phyloP scores from a whole-genome alignment of 2,329 filamentous ascomycete species.

The Pseudopyricularia javanii region DNA sequence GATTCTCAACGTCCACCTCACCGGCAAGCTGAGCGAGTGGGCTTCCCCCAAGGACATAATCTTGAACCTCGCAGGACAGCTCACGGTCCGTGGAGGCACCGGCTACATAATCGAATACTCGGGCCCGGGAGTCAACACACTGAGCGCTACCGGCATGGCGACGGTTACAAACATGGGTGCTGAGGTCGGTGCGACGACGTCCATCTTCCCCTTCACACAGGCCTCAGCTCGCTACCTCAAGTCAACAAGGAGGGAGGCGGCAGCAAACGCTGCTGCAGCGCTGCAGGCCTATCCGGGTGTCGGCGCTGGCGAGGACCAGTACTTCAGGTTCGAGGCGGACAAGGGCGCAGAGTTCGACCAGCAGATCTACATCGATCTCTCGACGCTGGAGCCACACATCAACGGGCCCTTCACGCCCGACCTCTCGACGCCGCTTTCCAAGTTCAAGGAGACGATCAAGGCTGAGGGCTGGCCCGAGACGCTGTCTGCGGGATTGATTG shows the following conservation, averaged over 20 bases:
- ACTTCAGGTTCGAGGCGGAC: constrained; percentile 64
- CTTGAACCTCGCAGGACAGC: constrained; percentile 71
- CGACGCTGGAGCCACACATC: constrained; percentile 83
- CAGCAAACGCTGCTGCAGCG: constrained; percentile 54
- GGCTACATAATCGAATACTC: constrained; percentile 93
- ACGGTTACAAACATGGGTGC: constrained; percentile 81
- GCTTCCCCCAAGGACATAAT: constrained; percentile 94
- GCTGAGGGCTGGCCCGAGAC: constrained; percentile 82
- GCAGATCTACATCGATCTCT: constrained; percentile 81
- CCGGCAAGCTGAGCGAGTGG: constrained; percentile 80
- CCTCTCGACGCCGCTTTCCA: constrained; percentile 80
- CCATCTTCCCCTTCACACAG: constrained; percentile 82
- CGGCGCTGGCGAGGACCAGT: constrained; percentile 31
- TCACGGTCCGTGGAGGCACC: constrained; percentile 89
- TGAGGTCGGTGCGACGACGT: constrained; percentile 92
- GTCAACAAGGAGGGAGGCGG: constrained; percentile 65
- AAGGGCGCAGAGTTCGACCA: constrained; percentile 78
- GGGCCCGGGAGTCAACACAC: constrained; percentile 75
- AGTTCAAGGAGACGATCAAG: constrained; percentile 75
- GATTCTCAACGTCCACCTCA: constrained; percentile 73
- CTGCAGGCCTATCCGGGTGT: constrained; percentile 40
- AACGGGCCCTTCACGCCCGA: constrained; percentile 97
- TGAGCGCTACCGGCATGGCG: constrained; percentile 88
- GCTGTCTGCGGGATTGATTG: constrained; percentile 87
- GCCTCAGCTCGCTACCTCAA: constrained; percentile 77